These are phyloP conservation scores for Wickerhamomyces queroliae DNA, from an alignment of 805 yeast genomes.

Conservation along the genomic window DNA sequence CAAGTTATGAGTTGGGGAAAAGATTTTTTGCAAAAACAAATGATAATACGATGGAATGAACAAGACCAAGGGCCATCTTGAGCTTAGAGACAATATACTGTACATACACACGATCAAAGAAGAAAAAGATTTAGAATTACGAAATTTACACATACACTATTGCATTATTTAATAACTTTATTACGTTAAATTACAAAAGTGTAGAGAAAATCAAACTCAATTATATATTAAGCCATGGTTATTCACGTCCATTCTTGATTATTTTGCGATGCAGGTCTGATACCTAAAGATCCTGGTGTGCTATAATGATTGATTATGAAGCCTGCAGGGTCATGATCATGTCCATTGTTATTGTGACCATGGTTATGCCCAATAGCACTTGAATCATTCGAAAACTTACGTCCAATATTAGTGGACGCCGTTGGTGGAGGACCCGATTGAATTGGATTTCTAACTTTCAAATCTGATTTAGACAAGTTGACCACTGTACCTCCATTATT, in stretches of 20 bases:
- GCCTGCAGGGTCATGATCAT: slow-evolving; percentile 1
- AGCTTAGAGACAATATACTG: no score
- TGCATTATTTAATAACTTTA: no score
- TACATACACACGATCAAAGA: no score
- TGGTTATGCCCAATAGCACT: not conserved
- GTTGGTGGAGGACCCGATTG: slow-evolving; percentile 1
- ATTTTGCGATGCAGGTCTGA: slow-evolving; percentile 10
- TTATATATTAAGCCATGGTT: no score
- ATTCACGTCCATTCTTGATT: slow-evolving; percentile 16
- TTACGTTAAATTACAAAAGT: no score
- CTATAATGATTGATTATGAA: slow-evolving; percentile 16
- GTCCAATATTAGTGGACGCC: slow-evolving; percentile 2
- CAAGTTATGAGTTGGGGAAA: slow-evolving; percentile 88
- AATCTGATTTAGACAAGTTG: not conserved
- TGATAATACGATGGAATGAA: not conserved
- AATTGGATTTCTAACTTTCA: not conserved
- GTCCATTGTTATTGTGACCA: not conserved
- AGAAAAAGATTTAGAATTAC: no score
- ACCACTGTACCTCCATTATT: not conserved
- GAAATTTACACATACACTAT: no score
- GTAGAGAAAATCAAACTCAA: no score
- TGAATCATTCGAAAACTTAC: not conserved
- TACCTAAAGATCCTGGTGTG: slow-evolving; percentile 15
- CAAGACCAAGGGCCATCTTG: not conserved
- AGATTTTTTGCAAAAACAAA: slow-evolving; percentile 32